A percentile compares a stretch with the other conserved stretches of the same genome.
These are phyloP conservation scores for Russula abietina DNA, from an alignment of 768 basidiomycete species.

Conservation along the genomic window DNA sequence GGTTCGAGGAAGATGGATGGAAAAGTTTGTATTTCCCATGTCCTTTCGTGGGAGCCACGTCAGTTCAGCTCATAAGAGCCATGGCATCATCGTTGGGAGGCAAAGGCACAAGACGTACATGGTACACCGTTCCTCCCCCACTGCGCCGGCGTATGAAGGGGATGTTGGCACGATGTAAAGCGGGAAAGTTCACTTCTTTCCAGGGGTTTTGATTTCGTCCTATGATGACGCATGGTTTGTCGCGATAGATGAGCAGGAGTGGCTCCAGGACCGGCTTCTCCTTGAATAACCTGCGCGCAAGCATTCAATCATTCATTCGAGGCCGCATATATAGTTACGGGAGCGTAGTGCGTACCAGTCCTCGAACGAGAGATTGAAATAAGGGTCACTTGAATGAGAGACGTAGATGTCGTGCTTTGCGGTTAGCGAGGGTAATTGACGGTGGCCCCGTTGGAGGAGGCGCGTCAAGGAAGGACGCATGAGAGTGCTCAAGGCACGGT, in stretches of 20 bases:
- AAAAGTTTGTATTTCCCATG: conserved; percentile 95
- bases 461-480: conserved; percentile 30
- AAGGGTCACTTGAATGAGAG: conserved; percentile 74
- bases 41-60: conserved; percentile 51
- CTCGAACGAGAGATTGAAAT: conserved; percentile 86
- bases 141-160: conserved; percentile 82
- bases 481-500: neutral
- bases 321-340: conserved; percentile 29
- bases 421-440: neutral
- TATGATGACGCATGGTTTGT: conserved; percentile 84
- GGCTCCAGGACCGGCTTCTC: conserved; percentile 61
- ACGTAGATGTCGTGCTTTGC: conserved; percentile 54
- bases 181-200: conserved; percentile 85
- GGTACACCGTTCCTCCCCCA: conserved; percentile 95
- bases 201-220: conserved; percentile 98
- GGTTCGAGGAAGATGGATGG: conserved; percentile 81
- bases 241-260: conserved; percentile 81
- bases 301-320: conserved; percentile 31
- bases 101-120: conserved; percentile 47
- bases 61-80: too few relatives aligned
- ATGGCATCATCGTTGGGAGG: too few relatives aligned
- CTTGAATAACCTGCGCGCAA: conserved; percentile 64
- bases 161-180: conserved; percentile 46
- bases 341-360: conserved; percentile 66
- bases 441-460: conserved; percentile 11